Conservation (phyloP, 805 yeast genomes). For the Maudiozyma pseudohumilis region DNA sequence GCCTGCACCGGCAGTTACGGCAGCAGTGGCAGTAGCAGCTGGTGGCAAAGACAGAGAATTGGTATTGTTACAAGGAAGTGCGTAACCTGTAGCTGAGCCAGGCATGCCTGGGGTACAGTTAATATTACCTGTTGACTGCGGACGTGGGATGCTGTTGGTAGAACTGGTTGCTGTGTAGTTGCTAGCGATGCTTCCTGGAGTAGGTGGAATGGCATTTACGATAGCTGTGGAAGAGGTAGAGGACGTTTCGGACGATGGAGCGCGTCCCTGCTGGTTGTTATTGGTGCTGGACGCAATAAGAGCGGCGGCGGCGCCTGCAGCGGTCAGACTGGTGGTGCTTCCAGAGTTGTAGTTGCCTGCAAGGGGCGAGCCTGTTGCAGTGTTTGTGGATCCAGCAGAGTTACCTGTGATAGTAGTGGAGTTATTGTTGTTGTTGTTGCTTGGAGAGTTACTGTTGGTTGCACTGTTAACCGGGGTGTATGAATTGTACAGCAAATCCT, state of each 20-base stretch:
- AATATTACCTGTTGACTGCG: neutral
- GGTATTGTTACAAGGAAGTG: neutral
- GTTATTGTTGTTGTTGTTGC: neutral
- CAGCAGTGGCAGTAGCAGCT: neutral
- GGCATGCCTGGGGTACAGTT: too few relatives aligned
- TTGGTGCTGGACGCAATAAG: too few relatives aligned
- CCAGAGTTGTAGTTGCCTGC: neutral
- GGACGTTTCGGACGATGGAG: too few relatives aligned
- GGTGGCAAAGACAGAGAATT: neutral
- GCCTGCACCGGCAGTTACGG: neutral
- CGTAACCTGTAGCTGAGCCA: neutral
- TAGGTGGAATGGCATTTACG: neutral
- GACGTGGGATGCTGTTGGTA: neutral
- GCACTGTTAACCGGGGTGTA: neutral
- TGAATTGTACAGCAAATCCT: neutral
- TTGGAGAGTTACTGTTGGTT: neutral
- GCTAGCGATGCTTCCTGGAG: neutral
- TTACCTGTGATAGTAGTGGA: neutral
- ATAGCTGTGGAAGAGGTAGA: too few relatives aligned
- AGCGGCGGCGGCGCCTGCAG: too few relatives aligned
- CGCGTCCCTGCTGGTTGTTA: too few relatives aligned
- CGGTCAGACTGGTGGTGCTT: too few relatives aligned
- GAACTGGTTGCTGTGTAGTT: slow-evolving; percentile 1
- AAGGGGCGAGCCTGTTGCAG: neutral
- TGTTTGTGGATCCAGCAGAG: neutral